Evolutionary conservation across 1,284 basidiomycete species (phyloP), one percentile per base, ranked within the genome.

Genomic region (Porphyrellus sp.): DNA sequence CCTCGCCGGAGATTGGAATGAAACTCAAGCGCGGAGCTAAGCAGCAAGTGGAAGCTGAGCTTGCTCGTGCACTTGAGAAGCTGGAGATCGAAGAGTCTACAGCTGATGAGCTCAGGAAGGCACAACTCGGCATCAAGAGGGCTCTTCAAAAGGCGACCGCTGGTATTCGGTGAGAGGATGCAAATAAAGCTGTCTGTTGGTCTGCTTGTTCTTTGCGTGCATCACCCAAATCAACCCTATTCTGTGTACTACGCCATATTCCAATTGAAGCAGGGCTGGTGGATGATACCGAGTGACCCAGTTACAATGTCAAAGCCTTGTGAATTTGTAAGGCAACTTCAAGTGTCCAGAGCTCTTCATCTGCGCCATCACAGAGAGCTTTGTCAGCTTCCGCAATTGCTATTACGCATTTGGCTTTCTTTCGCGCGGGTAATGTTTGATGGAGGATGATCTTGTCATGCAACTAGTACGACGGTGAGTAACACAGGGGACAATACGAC

Each of bases 11-110:
- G 74, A 91, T 97, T 63, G 89, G 89, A 67, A 89, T 93, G 85
- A 98, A 97, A 80, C 86, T 98, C 73, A 97, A 96, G 84, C 88
- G 94, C 61, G 93, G 93, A 69, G 91, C 93, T 52, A 94, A 93
- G 79, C 72, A 81, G 44, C 90, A 93, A 72, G 90, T 98, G 63
- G 94, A 98, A 80, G 80, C 89, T 64, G 95, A 97, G 79, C 91
- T 98, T 59, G 93, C 95, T 55, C 91, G 93, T 70, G 93, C 95
- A 31, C 82, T 98, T 54, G 95, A 98, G 85, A 92, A 92, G 78
- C 80, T 98, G 67, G 94, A 98, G 82, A 89, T 95, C 59, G 93
- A 96, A 78, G 91, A 93, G 58, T 91, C 91, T 53, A 80, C 89
- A 46, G 84, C 86, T 56, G 95, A 98, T 72, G 91, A 98, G 74